These are phyloP conservation scores for Sphaceloma murrayae DNA, from an alignment of 2,329 filamentous ascomycete species.

Conservation along the genomic window DNA sequence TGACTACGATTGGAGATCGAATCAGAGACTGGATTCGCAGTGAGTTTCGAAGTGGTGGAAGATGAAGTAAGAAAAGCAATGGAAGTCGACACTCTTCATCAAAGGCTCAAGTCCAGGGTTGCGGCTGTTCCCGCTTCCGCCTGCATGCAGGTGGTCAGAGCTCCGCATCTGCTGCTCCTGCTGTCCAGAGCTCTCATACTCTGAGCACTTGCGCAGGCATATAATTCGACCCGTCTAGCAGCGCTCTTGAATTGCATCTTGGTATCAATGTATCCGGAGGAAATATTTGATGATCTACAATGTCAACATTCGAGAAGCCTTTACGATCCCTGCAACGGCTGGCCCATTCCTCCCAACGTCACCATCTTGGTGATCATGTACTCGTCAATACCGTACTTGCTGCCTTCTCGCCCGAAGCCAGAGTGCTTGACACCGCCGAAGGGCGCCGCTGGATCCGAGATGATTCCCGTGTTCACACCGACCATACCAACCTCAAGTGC, in stretches of 20 bases:
- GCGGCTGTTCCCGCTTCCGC: constrained; percentile 2
- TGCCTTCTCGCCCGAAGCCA: constrained; percentile 45
- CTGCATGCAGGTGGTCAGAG: constrained; percentile 1
- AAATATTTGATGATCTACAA: too few relatives aligned
- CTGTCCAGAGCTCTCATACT: too few relatives aligned
- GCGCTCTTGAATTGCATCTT: too few relatives aligned
- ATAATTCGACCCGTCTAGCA: too few relatives aligned
- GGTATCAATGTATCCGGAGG: too few relatives aligned
- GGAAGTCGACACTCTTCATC: constrained; percentile 6
- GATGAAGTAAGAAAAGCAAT: neutral
- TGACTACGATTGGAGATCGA: too few relatives aligned
- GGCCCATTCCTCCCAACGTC: constrained; percentile 52
- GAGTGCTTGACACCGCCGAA: constrained; percentile 43
- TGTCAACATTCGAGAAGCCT: too few relatives aligned
- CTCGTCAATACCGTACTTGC: constrained; percentile 42
- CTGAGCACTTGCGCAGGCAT: too few relatives aligned
- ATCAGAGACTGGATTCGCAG: too few relatives aligned
- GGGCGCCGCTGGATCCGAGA: constrained; percentile 38
- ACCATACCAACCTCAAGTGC: constrained; percentile 79
- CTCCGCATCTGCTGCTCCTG: neutral
- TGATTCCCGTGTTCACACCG: constrained; percentile 48
- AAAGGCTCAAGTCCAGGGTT: constrained; percentile 9
- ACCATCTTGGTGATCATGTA: constrained; percentile 40
- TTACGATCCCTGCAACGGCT: constrained; percentile 41
- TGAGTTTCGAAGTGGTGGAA: constrained; percentile 2